Conservation (phyloP, 768 basidiomycete genomes). For the Cystofilobasidium ferigula region DNA sequence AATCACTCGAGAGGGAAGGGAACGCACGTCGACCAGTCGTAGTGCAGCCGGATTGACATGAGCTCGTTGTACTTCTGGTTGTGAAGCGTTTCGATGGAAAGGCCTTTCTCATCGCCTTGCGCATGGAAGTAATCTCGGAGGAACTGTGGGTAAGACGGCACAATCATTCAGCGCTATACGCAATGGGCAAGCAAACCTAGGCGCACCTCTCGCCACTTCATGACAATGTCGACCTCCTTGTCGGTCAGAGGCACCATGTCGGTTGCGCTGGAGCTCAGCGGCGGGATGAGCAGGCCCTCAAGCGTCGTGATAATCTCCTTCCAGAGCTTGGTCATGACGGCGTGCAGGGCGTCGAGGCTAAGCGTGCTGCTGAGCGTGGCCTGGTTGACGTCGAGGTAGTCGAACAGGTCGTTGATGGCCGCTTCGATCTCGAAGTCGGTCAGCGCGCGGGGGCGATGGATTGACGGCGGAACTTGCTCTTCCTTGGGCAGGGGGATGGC, state of each 20-base stretch:
- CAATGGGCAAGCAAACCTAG: not conserved
- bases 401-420: slow-evolving; percentile 80
- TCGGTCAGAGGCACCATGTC: slow-evolving; percentile 87
- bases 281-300: slow-evolving; percentile 80
- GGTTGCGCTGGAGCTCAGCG: slow-evolving; percentile 69
- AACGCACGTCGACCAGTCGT: slow-evolving; percentile 84
- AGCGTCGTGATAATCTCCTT: slow-evolving; percentile 82
- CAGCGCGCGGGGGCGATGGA: slow-evolving; percentile 38
- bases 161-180: not conserved
- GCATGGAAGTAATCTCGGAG: slow-evolving; percentile 90
- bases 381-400: slow-evolving; percentile 90
- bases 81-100: slow-evolving; percentile 72
- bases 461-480: slow-evolving; percentile 9
- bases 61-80: slow-evolving; percentile 92
- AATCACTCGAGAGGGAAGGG: not conserved
- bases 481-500: slow-evolving; percentile 24
- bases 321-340: slow-evolving; percentile 88
- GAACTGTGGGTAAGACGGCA: slow-evolving; percentile 48
- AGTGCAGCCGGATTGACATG: slow-evolving; percentile 79
- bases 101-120: slow-evolving; percentile 71
- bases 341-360: slow-evolving; percentile 59
- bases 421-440: slow-evolving; percentile 90
- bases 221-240: slow-evolving; percentile 96
- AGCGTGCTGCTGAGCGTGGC: slow-evolving; percentile 81
- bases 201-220: slow-evolving; percentile 83